Percentiles rank a stretch among this genome's conserved stretches.
Conservation (phyloP, 164 flowering plant genomes). For the Magnolia kwangsiensis region DNA sequence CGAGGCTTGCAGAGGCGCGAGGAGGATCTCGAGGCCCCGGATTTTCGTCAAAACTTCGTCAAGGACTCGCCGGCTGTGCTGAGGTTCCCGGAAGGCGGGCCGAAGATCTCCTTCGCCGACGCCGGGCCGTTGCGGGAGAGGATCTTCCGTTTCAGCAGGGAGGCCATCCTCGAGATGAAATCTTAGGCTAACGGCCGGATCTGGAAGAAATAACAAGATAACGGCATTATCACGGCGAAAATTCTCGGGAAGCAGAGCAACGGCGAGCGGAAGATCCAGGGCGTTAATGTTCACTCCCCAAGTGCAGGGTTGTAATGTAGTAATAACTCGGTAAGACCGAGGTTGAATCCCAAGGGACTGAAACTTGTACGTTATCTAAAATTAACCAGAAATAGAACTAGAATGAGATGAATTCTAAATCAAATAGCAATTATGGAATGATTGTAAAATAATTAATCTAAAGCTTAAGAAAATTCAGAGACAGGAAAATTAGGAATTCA, state of each 20-base stretch:
- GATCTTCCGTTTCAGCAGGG: conserved; percentile 66
- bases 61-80: conserved; percentile 69
- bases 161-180: conserved; percentile 56
- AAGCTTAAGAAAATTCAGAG: too few relatives aligned
- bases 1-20: conserved; percentile 36
- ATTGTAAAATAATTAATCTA: too few relatives aligned
- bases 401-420: too few relatives aligned
- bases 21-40: conserved; percentile 46
- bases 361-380: too few relatives aligned
- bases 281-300: too few relatives aligned
- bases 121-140: conserved; percentile 64
- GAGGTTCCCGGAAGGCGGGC: conserved; percentile 54
- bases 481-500: too few relatives aligned
- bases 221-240: conserved; percentile 18
- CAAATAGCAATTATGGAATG: too few relatives aligned
- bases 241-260: conserved; percentile 41
- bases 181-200: conserved; percentile 39
- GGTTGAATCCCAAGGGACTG: too few relatives aligned
- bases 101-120: conserved; percentile 52
- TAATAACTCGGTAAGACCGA: too few relatives aligned
- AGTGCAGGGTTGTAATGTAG: too few relatives aligned
- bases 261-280: conserved; percentile 30
- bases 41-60: conserved; percentile 47
- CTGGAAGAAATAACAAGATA: too few relatives aligned
- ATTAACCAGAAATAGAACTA: too few relatives aligned